Conservation (phyloP, 768 basidiomycete species). For the Rossbeevera mucosa region DNA sequence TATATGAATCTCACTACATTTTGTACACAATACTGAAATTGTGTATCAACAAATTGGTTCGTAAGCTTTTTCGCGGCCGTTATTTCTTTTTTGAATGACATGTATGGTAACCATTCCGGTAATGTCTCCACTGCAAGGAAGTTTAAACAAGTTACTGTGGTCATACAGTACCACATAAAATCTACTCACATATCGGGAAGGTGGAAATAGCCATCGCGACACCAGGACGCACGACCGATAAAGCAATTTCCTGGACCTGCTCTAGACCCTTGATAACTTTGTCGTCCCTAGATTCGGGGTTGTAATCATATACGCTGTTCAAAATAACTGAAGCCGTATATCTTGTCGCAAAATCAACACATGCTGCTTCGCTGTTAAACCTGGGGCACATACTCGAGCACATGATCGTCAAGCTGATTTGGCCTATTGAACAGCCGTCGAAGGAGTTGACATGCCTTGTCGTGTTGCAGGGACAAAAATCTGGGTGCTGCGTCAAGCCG, state of each 20-base stretch:
- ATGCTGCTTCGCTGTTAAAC: not conserved
- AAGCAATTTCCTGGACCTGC: not conserved
- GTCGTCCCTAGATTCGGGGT: slow-evolving; percentile 9
- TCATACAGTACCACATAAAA: not conserved
- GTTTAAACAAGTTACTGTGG: not conserved
- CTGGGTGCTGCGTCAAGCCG: slow-evolving; percentile 6
- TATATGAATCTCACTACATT: not conserved
- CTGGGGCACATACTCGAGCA: slow-evolving; percentile 26
- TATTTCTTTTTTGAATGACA: slow-evolving; percentile 9
- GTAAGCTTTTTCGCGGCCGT: not conserved
- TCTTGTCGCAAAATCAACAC: not conserved
- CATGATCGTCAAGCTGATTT: slow-evolving; percentile 28
- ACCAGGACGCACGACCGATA: not conserved
- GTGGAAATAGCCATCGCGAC: not conserved
- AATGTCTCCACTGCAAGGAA: not conserved
- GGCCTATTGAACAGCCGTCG: slow-evolving; percentile 30
- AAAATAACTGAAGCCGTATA: slow-evolving; percentile 14
- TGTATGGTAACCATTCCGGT: slow-evolving; percentile 11
- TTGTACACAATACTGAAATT: slow-evolving; percentile 1
- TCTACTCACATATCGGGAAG: slow-evolving; percentile 7
- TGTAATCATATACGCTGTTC: slow-evolving; percentile 15
- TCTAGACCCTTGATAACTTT: not conserved
- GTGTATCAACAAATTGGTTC: slow-evolving; percentile 2
- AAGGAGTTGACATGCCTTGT: slow-evolving; percentile 29
- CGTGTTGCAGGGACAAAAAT: slow-evolving; percentile 27